A percentile compares a stretch with the other conserved stretches of the same genome.
Evolutionary conservation across 441 rosid genomes (phyloP).

Genomic region (Caryocar brasiliense): DNA sequence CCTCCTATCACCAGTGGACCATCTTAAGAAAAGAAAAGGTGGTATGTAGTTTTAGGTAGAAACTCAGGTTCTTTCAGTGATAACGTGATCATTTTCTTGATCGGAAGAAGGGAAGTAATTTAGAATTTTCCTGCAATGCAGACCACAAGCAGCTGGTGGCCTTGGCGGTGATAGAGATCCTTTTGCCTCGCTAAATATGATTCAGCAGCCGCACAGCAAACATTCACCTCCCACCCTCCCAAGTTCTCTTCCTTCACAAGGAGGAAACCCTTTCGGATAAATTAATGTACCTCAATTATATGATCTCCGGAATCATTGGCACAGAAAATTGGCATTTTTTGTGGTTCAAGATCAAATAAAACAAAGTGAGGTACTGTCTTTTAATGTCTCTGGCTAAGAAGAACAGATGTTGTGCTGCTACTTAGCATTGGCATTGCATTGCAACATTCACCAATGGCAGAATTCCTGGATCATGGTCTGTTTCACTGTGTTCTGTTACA

Average conservation of each 20-base stretch:
- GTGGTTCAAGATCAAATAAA: neutral
- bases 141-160: constrained; percentile 26
- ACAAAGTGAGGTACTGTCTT: neutral
- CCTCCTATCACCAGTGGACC: neutral
- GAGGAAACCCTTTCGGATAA: constrained; percentile 59
- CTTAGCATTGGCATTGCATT: too few species aligned
- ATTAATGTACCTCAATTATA: neutral
- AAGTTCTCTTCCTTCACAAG: constrained; percentile 25
- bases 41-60: too few species aligned
- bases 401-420: too few species aligned
- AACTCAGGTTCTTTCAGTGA: too few species aligned
- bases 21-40: neutral
- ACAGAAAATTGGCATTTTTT: neutral
- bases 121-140: constrained; percentile 16
- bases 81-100: neutral
- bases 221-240: constrained; percentile 21
- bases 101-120: neutral
- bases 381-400: neutral
- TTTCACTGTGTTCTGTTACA: too few species aligned
- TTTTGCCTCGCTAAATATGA: constrained; percentile 14
- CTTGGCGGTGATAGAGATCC: constrained; percentile 13
- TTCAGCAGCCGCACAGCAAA: constrained; percentile 25
- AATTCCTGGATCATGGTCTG: neutral
- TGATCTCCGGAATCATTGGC: neutral
- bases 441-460: neutral